Evolutionary conservation across 192 early-diverging fungal genomes (phyloP), one percentile per base, ranked within the genome.

Genomic region (Gorgonomyces haynaldii): DNA sequence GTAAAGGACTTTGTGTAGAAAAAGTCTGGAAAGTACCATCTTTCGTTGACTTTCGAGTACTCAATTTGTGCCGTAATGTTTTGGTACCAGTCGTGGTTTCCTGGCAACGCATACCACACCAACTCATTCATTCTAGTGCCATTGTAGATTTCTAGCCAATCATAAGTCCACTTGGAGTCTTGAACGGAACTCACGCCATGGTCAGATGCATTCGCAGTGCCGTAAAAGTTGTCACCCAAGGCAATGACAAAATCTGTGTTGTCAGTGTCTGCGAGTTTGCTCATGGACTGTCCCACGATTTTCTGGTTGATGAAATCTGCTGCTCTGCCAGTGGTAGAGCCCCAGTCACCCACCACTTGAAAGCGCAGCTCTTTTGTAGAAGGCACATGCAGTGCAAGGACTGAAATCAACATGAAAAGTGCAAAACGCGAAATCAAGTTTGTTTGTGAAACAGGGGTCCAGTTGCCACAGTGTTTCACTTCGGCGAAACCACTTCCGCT

Each of bases 41-140:
- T 15, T n/a, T 4, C 2, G 26, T 43, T 27, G 4, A 43, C 23
- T 28, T 43, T 4, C 4, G 42, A 22, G 1, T 21, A 9, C 6
- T 43, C 19, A 28, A 43, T 43, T 43, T 43, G 42, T 0, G 42
- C 42, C 15, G 17, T 15, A n/a, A n/a, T n/a, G 17, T 43, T 43
- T 43, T 13, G 9, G 29, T 43, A 43, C 42, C 42, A 43, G 29
- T 43, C 42, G 17, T 43, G 42, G 15, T 43, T 43, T 28, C 42
- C 42, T 28, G 29, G 16, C 10, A 43, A 12, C 2, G 22, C 6
- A 28, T 43, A 43, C 42, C 42, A 43, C 6, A n/a, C 19, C 13
- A 43, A 28, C 29, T 25, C 15, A 28, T 43, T 25, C 26, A 43
- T 28, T 7, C 42, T 23, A 41, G 39, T 41, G 4, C 26, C 42